phyloP scores from a whole-genome alignment of 192 early-diverging fungal species.

The Linnemannia schmuckeri region DNA sequence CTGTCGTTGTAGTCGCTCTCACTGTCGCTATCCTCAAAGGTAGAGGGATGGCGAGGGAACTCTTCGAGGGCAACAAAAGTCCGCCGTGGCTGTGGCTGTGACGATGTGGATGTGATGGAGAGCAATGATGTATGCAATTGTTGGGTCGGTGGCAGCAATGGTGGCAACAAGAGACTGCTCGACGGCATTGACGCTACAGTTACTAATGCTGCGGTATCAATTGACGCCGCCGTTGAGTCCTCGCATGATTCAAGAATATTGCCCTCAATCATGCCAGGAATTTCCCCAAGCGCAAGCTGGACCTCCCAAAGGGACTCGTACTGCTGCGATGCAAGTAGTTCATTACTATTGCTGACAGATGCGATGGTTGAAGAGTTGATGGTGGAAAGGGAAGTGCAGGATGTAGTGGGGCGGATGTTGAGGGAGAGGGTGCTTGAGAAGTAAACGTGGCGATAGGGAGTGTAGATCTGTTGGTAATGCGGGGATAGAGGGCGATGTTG shows the following conservation, averaged over 20 bases:
- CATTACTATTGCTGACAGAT: not conserved
- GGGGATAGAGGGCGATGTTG: not conserved
- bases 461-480: not conserved
- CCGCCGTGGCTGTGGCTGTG: not conserved
- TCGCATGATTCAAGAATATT: slow-evolving; percentile 38
- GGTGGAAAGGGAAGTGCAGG: not conserved
- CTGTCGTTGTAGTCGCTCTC: not conserved
- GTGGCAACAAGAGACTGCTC: not conserved
- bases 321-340: not conserved
- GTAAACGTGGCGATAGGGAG: slow-evolving; percentile 5
- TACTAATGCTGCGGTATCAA: not conserved
- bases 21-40: not conserved
- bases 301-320: slow-evolving; percentile 48
- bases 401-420: slow-evolving; percentile 7
- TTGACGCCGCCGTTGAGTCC: not conserved
- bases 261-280: slow-evolving; percentile 38
- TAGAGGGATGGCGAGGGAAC: not conserved
- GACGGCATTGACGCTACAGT: not conserved
- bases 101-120: not conserved
- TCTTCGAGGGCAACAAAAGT: not conserved
- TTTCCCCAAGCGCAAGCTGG: slow-evolving; percentile 37
- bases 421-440: slow-evolving; percentile 17
- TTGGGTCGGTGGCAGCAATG: not conserved
- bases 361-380: not conserved
- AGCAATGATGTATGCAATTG: not conserved